Percentiles rank a stretch among this genome's conserved stretches.
phyloP scores from a whole-genome alignment of 192 early-diverging fungal species.

The Chytriomyces sp. region DNA sequence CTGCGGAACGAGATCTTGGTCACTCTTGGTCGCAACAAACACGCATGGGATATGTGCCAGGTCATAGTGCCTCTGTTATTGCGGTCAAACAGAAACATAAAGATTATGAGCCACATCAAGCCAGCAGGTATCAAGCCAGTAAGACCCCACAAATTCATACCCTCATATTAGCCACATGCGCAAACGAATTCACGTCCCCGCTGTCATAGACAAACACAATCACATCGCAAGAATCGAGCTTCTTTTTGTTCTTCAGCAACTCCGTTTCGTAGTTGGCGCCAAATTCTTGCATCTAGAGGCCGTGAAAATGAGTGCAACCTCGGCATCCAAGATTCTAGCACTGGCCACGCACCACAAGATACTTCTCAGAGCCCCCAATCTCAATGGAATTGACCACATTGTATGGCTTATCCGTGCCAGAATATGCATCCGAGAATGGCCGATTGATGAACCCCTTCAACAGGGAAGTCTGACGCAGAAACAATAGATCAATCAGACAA shows the following conservation, averaged over 20 bases:
- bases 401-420: slow-evolving; percentile 73
- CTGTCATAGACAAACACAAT: slow-evolving; percentile 95
- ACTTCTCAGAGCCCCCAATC: slow-evolving; percentile 90
- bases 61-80: slow-evolving; percentile 71
- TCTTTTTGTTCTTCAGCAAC: slow-evolving; percentile 85
- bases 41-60: slow-evolving; percentile 83
- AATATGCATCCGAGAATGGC: slow-evolving; percentile 73
- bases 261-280: slow-evolving; percentile 84
- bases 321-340: neutral
- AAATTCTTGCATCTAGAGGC: slow-evolving; percentile 84
- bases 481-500: neutral
- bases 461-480: slow-evolving; percentile 66
- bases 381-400: slow-evolving; percentile 94
- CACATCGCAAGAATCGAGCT: slow-evolving; percentile 86
- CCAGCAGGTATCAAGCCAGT: neutral
- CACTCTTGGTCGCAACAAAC: slow-evolving; percentile 95
- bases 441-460: slow-evolving; percentile 86
- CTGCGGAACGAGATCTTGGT: slow-evolving; percentile 84
- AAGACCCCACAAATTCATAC: slow-evolving; percentile 42
- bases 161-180: slow-evolving; percentile 81
- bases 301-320: neutral
- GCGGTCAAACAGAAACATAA: neutral
- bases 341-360: slow-evolving; percentile 76
- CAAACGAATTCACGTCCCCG: slow-evolving; percentile 90
- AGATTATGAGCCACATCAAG: slow-evolving; percentile 16